Evolutionary conservation across 495 filamentous ascomycete genomes (phyloP).

Genomic region (Pyrenula massariospora): DNA sequence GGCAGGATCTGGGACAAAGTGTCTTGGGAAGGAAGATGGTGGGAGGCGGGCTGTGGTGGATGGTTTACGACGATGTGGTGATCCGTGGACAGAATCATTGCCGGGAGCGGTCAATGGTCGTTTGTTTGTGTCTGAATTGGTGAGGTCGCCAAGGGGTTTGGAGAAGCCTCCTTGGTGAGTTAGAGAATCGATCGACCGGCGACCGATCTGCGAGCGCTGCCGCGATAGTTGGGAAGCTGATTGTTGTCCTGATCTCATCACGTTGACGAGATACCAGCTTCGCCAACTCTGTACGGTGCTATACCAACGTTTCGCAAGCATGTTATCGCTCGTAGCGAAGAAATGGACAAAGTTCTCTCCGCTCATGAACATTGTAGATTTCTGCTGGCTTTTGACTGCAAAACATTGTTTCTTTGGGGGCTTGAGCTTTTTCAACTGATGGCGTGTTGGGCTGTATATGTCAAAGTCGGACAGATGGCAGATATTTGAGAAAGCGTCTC

Average conservation of each 20-base stretch:
- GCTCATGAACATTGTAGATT: constrained; percentile 69
- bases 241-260: constrained; percentile 39
- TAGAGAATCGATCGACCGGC: constrained; percentile 20
- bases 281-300: constrained; percentile 65
- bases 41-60: constrained; percentile 26
- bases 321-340: constrained; percentile 66
- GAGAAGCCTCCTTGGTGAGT: constrained; percentile 44
- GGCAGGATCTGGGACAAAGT: constrained; percentile 19
- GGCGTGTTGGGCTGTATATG: constrained; percentile 64
- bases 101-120: neutral
- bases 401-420: constrained; percentile 73
- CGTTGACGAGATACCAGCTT: constrained; percentile 75
- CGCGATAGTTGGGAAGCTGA: constrained; percentile 28
- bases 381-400: constrained; percentile 89
- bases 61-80: constrained; percentile 16
- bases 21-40: constrained; percentile 29
- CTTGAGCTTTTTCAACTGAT: constrained; percentile 50
- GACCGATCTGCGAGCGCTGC: constrained; percentile 6
- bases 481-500: constrained; percentile 49
- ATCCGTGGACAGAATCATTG: neutral
- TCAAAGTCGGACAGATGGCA: constrained; percentile 94
- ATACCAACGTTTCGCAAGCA: constrained; percentile 56
- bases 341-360: constrained; percentile 84
- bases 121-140: constrained; percentile 14
- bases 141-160: constrained; percentile 40